Evolutionary conservation across 306 rosid species (phyloP), one percentile per base, ranked within the genome.

Genomic region (Hippophae tibetana): DNA sequence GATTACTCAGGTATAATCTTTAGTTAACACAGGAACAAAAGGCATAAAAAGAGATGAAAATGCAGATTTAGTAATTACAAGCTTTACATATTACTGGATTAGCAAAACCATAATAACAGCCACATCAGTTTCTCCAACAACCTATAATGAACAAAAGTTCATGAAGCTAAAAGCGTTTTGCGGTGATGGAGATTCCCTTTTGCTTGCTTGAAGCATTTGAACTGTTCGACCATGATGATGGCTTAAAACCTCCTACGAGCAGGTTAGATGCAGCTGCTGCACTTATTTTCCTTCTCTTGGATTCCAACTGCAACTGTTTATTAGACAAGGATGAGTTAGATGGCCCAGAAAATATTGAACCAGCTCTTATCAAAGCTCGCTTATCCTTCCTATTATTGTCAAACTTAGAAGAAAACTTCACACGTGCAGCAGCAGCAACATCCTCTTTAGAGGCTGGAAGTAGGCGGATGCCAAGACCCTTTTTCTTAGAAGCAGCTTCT

Each of bases 241-340:
- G 93, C 64, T 71, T 84, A 61, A 82, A 74, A 8, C 81, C 75
- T 41, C 95, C 93, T 5, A 72, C 64, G 45, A 89, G 65, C 13
- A 84, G 56, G 72, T 66, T 77, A 23, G 97, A 89, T 13, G 89
- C 93, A 2, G 77, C 65, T 5, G 78, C 55, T 13, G 95, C 93
- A 74, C 77, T 78, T 61, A 89, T 80, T 69, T 81, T 89, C 80
- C 95, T 80, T 75, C 93, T 67, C 72, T 89, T 89, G 56, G 88
- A 70, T 68, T 89, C 87, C 26, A 84, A 77, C 58, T 82, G 87
- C 62, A 63, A 66, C 43, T 72, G 78, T 65, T 79, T 76, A 62
- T 61, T 66, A 25, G 88, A 42, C 31, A 13, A 50, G 13, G 84
- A 79, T 56, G 83, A 69, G 47, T 74, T 69, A 49, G 84, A 64